These are phyloP conservation scores for Debaryomyces udenii DNA, from an alignment of 1,139 yeast genomes.

Conservation along the genomic window DNA sequence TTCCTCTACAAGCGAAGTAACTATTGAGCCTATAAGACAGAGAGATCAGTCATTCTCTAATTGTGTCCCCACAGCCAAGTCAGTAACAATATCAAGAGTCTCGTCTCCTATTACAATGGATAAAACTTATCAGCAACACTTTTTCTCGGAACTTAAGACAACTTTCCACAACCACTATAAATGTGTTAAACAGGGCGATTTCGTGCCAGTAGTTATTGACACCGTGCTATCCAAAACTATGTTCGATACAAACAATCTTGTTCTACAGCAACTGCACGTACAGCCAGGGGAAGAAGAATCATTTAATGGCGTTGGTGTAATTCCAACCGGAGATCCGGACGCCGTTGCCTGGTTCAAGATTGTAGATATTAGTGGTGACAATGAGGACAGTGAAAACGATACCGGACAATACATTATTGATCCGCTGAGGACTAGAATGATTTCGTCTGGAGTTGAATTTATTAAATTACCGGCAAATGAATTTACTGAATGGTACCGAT, in stretches of 20 bases:
- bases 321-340: conserved; percentile 69
- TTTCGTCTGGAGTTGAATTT: conserved; percentile 63
- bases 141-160: conserved; percentile 62
- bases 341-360: conserved; percentile 85
- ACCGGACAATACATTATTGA: conserved; percentile 62
- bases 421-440: conserved; percentile 64
- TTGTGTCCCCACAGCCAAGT: conserved; percentile 41
- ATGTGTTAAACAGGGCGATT: conserved; percentile 62
- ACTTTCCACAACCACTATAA: conserved; percentile 63
- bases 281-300: conserved; percentile 27
- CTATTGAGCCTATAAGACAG: conserved; percentile 24
- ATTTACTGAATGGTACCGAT: conserved; percentile 51
- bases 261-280: conserved; percentile 17
- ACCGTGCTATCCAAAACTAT: conserved; percentile 65
- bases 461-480: conserved; percentile 39
- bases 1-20: conserved; percentile 33
- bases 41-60: conserved; percentile 23
- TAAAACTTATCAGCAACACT: conserved; percentile 62
- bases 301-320: conserved; percentile 35
- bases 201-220: conserved; percentile 79
- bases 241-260: conserved; percentile 38
- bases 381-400: conserved; percentile 24
- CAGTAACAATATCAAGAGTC: conserved; percentile 64
- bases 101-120: conserved; percentile 76
- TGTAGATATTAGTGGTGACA: conserved; percentile 41